A percentile compares a stretch with the other conserved stretches of the same genome.
These are phyloP conservation scores for Alternaria viburni DNA, from an alignment of 2,329 filamentous ascomycete genomes.

Conservation along the genomic window DNA sequence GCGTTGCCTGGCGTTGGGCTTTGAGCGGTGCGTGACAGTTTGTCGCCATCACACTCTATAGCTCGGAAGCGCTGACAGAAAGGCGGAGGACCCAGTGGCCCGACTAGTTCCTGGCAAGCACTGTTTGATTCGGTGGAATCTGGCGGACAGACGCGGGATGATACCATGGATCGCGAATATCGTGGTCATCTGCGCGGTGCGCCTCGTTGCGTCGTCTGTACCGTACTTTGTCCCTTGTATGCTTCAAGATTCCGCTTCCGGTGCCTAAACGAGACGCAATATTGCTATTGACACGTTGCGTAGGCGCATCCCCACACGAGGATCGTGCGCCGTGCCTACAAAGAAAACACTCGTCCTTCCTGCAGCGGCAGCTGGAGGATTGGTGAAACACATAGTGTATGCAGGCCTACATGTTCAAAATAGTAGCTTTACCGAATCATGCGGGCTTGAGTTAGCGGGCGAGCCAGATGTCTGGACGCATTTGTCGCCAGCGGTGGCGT, in stretches of 20 bases:
- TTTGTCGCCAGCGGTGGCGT: constrained; percentile 30
- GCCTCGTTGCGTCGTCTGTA: constrained; percentile 6
- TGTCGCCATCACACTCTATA: not conserved
- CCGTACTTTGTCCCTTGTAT: constrained; percentile 4
- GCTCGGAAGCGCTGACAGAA: constrained; percentile 4
- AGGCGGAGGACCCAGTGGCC: constrained; percentile 9
- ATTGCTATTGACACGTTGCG: constrained; percentile 10
- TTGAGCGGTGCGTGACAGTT: not conserved
- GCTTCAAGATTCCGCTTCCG: not conserved
- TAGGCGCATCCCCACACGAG: constrained; percentile 1
- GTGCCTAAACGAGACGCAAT: not conserved
- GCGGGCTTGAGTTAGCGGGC: constrained; percentile 22
- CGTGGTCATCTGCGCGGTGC: constrained; percentile 22
- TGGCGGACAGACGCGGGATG: constrained; percentile 12
- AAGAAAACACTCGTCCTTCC: not conserved
- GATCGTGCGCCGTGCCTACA: not conserved
- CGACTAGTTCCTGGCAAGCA: constrained; percentile 16
- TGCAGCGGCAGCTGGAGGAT: not conserved
- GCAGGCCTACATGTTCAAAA: constrained; percentile 12
- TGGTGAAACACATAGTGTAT: constrained; percentile 6
- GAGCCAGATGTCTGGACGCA: constrained; percentile 21
- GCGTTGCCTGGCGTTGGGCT: not conserved
- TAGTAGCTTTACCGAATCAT: constrained; percentile 18
- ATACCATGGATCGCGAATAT: constrained; percentile 8
- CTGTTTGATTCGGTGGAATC: constrained; percentile 11